Conservation (phyloP, 257 asterid species). For the Orobanche coerulescens region DNA sequence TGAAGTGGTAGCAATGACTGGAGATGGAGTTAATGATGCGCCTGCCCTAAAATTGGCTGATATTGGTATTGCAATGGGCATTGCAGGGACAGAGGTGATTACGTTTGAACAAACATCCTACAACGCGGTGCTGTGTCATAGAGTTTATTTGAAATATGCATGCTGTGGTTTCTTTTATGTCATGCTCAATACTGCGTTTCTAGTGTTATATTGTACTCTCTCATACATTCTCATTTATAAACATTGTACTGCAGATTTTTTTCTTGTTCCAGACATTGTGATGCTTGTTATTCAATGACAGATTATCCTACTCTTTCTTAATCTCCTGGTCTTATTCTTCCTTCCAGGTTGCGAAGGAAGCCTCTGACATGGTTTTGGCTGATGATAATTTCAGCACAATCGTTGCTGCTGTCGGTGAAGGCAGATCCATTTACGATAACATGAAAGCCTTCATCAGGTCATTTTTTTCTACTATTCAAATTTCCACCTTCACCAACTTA, state of each 20-base stretch:
- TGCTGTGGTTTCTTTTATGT: neutral
- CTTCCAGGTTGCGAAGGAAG: constrained; percentile 89
- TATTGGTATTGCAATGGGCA: constrained; percentile 46
- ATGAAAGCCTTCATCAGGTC: constrained; percentile 99
- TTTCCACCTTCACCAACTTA: neutral
- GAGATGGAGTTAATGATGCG: constrained; percentile 56
- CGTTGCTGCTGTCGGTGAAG: constrained; percentile 97
- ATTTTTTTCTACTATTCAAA: neutral
- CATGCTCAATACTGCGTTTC: neutral
- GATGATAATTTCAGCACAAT: constrained; percentile 95
- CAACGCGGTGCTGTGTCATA: no score
- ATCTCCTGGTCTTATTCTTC: neutral
- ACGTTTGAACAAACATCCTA: no score
- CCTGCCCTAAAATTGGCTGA: constrained; percentile 45
- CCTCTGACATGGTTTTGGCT: constrained; percentile 96
- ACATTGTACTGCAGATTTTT: neutral
- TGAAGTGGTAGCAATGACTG: constrained; percentile 98
- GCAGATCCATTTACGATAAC: constrained; percentile 52
- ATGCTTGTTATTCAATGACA: neutral
- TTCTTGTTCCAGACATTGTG: neutral
- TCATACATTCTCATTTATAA: no score
- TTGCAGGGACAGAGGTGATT: no score
- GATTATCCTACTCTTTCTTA: neutral
- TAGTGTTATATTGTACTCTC: neutral
- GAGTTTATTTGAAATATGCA: neutral